These are phyloP conservation scores for Rhododendron williamsianum DNA, from an alignment of 148 eudicot species.

Conservation along the genomic window DNA sequence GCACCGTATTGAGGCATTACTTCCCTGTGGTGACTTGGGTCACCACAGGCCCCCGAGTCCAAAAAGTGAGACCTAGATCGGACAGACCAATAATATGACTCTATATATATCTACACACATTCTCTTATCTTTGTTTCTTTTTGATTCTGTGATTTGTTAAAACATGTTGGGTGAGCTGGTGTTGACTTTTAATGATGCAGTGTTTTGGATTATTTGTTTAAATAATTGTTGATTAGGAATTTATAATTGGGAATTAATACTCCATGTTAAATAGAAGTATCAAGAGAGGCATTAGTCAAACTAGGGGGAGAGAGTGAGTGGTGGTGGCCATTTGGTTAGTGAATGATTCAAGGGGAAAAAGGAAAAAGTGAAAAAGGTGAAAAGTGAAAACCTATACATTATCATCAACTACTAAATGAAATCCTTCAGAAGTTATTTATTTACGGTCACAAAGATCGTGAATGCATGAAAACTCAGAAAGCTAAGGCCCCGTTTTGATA, in stretches of 20 bases:
- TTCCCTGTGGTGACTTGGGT: no score
- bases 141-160: not conserved
- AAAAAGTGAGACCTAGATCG: not conserved
- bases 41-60: no score
- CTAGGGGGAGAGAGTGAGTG: not conserved
- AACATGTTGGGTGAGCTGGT: not conserved
- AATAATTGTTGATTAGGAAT: not conserved
- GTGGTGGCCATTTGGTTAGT: not conserved
- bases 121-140: not conserved
- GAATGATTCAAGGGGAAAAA: not conserved
- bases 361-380: not conserved
- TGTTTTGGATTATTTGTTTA: not conserved
- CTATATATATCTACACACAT: not conserved
- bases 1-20: no score
- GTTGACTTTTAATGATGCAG: not conserved
- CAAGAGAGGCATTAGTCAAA: not conserved
- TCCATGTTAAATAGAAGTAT: not conserved
- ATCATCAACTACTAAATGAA: not conserved
- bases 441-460: not conserved
- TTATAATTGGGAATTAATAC: not conserved
- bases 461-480: not conserved
- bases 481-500: no score
- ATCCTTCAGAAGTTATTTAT: not conserved
- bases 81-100: not conserved
- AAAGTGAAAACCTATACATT: not conserved